Percentiles rank a stretch among this genome's conserved stretches.
Conservation (phyloP, 2,329 filamentous ascomycete genomes). For the Xylaria sp. region DNA sequence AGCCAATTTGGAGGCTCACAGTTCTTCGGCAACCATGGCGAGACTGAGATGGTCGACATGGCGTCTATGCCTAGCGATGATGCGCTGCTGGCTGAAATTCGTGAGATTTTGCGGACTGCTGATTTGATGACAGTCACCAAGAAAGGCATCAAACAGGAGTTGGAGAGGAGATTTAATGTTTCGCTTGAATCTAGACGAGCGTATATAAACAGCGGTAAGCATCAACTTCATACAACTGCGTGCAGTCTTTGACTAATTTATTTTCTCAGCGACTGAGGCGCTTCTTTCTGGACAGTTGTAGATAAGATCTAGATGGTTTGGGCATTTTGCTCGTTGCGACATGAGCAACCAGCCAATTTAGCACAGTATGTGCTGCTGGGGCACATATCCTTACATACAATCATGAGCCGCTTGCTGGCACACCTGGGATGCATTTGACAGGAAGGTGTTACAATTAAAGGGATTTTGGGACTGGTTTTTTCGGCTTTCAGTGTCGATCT, state of each 20-base stretch:
- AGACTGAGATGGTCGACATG: constrained; percentile 81
- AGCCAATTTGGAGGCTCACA: constrained; percentile 71
- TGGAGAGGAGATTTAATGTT: constrained; percentile 90
- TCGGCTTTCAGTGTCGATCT: constrained; percentile 19
- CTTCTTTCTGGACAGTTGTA: constrained; percentile 81
- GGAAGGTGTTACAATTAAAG: constrained; percentile 37
- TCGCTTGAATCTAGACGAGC: constrained; percentile 86
- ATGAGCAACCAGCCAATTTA: neutral
- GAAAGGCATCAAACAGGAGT: constrained; percentile 94
- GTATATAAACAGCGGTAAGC: constrained; percentile 93
- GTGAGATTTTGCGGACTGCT: constrained; percentile 89
- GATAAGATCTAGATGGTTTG: constrained; percentile 2
- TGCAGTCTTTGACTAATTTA: constrained; percentile 45
- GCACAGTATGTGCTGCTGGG: constrained; percentile 15
- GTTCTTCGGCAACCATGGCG: constrained; percentile 66
- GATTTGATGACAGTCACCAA: constrained; percentile 99
- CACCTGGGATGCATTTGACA: constrained; percentile 33
- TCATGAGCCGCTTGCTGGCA: constrained; percentile 25
- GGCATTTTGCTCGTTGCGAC: constrained; percentile 8
- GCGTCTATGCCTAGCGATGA: constrained; percentile 86
- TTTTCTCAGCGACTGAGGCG: constrained; percentile 74
- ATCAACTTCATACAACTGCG: neutral
- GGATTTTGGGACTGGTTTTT: constrained; percentile 18
- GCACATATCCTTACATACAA: constrained; percentile 20
- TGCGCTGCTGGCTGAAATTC: constrained; percentile 89